These are phyloP conservation scores for Thalassiosira mediterranea DNA, from an alignment of 352 stramenopile genomes.

Conservation along the genomic window DNA sequence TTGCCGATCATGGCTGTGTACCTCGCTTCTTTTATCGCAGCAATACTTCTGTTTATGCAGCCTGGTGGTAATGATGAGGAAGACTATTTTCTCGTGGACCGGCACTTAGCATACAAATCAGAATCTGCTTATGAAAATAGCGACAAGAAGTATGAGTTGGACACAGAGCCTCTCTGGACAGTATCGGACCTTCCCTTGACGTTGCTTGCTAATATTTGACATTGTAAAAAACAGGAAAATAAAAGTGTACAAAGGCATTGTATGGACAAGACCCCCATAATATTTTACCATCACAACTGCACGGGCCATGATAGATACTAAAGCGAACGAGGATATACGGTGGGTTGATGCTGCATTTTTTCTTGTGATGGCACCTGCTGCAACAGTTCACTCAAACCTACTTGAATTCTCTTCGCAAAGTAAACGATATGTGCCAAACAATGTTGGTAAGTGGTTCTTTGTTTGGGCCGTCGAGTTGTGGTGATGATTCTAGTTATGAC, in stretches of 20 bases:
- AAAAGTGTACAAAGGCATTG: no score
- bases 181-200: slow-evolving; percentile 36
- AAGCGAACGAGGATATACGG: no score
- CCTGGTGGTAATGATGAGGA: neutral
- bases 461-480: neutral
- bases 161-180: slow-evolving; percentile 1
- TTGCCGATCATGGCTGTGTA: slow-evolving; percentile 21
- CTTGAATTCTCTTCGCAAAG: no score
- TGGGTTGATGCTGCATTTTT: no score
- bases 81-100: neutral
- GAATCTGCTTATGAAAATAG: neutral
- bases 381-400: no score
- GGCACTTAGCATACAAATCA: slow-evolving; percentile 4
- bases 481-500: neutral
- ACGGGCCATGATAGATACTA: no score
- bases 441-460: slow-evolving; percentile 14
- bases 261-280: no score
- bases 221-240: no score
- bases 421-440: slow-evolving; percentile 25
- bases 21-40: slow-evolving; percentile 19
- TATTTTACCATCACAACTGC: no score
- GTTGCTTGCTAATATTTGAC: slow-evolving; percentile 5
- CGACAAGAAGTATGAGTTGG: neutral
- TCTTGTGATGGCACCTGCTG: no score
- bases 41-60: slow-evolving; percentile 8